Evolutionary conservation across 2,329 filamentous ascomycete species (phyloP).

Genomic region (Penicillium sp.): DNA sequence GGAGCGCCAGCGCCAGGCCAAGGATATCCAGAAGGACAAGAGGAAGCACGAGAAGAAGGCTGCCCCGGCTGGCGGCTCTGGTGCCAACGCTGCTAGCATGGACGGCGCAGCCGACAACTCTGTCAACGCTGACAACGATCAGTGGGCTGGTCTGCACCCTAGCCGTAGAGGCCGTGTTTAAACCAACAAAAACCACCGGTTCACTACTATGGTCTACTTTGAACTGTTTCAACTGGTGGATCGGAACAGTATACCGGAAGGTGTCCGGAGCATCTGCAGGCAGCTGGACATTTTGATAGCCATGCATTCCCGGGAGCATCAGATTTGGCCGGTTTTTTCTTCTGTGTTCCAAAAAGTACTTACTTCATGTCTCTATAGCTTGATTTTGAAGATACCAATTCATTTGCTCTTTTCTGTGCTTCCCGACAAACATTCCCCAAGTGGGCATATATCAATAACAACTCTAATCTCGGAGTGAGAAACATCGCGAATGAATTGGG

Average conservation of each 20-base stretch:
- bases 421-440: neutral
- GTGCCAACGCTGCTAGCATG: conserved; percentile 18
- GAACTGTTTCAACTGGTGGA: neutral
- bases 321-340: conserved; percentile 6
- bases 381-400: conserved; percentile 15
- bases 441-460: neutral
- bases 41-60: conserved; percentile 29
- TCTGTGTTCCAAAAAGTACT: conserved; percentile 12
- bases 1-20: conserved; percentile 55
- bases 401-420: conserved; percentile 4
- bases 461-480: neutral
- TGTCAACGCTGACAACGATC: conserved; percentile 16
- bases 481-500: conserved; percentile 10
- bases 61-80: conserved; percentile 24
- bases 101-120: conserved; percentile 12
- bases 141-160: conserved; percentile 43
- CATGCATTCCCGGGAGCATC: conserved; percentile 1
- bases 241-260: conserved; percentile 1
- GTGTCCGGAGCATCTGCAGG: conserved; percentile 2
- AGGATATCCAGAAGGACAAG: conserved; percentile 49
- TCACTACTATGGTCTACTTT: neutral
- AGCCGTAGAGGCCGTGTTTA: conserved; percentile 43
- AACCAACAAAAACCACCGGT: neutral
- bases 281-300: conserved; percentile 2
- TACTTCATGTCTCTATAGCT: conserved; percentile 12